Evolutionary conservation across 495 filamentous ascomycete species (phyloP), one percentile per base, ranked within the genome.

Genomic region (Penicillium crystallinum): DNA sequence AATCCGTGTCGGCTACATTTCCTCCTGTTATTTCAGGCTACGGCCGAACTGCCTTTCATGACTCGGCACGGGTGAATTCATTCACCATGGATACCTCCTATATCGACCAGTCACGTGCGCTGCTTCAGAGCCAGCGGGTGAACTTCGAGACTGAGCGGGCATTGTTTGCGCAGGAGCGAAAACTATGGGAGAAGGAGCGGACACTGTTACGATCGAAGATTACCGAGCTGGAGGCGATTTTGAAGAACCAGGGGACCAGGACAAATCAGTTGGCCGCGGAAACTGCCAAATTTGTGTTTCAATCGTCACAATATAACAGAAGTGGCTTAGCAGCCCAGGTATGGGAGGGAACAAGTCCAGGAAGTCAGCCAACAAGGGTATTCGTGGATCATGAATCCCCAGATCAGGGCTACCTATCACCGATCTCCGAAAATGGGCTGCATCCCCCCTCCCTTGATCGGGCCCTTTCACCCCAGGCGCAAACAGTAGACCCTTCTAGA

Each of bases 281-380:
- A 30, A 10, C 49, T n/a, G 21, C 48, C 4, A 49, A 35, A 7
- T 46, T 49, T 2, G 18, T 25, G 9, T 56, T 63, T 18, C 53
- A 49, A 21, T 46, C 39, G 14, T 50, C 51, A 17, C 55, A 57
- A 27, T 52, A 40, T 35, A 54, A 40, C n/a, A 17, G 42, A 14
- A 49, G 38, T 31, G 45, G 61, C 37, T 53, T 46, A 53, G 50
- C 49, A 31, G 61, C 65, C 1, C 69, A 73, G 35, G 69, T 75
- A 40, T 76, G 74, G 74, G 72, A 76, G 56, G 71, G 72, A 15
- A 62, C 72, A 40, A 70, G 69, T 48, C 67, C 69, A 34, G 66
- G 60, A 34, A 61, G 56, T 34, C 66, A 62, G 30, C 73, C 72
- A 46, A 75, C 74, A 37, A 68, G 74, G 52, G 73, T 77, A 3